Evolutionary conservation across 192 early-diverging fungal species (phyloP).

Genomic region (Endogone sp.): DNA sequence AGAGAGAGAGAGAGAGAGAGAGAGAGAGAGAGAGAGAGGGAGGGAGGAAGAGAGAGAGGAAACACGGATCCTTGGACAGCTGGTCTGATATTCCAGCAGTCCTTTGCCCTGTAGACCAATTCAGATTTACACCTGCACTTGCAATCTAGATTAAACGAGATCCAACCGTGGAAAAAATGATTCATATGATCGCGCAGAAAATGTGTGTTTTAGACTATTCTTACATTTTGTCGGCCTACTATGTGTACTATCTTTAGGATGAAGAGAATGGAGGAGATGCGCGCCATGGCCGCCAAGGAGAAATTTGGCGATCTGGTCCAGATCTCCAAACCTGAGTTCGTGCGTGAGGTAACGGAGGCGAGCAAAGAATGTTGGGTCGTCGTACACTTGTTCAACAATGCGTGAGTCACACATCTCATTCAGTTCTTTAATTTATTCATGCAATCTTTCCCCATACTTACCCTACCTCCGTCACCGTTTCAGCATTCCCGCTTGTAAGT

Average conservation of each 20-base stretch:
- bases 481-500: constrained; percentile 80
- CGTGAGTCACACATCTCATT: constrained; percentile 27
- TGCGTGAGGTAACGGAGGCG: constrained; percentile 84
- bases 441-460: constrained; percentile 3
- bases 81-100: too few species aligned
- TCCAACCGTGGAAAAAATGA: too few species aligned
- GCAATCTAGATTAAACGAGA: too few species aligned
- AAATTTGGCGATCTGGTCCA: constrained; percentile 82
- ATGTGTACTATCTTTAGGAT: constrained; percentile 24
- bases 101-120: too few species aligned
- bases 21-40: too few species aligned
- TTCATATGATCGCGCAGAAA: too few species aligned
- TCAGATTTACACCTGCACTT: too few species aligned
- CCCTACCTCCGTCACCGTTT: constrained; percentile 51
- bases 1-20: too few species aligned
- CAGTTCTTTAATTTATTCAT: not conserved
- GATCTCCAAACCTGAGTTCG: constrained; percentile 93
- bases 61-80: too few species aligned
- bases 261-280: constrained; percentile 87
- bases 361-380: constrained; percentile 66
- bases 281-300: constrained; percentile 61
- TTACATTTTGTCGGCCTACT: not conserved
- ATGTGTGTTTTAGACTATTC: too few species aligned
- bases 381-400: constrained; percentile 63
- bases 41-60: too few species aligned